These are phyloP conservation scores for Neurospora terricola DNA, from an alignment of 495 filamentous ascomycete species.

Conservation along the genomic window DNA sequence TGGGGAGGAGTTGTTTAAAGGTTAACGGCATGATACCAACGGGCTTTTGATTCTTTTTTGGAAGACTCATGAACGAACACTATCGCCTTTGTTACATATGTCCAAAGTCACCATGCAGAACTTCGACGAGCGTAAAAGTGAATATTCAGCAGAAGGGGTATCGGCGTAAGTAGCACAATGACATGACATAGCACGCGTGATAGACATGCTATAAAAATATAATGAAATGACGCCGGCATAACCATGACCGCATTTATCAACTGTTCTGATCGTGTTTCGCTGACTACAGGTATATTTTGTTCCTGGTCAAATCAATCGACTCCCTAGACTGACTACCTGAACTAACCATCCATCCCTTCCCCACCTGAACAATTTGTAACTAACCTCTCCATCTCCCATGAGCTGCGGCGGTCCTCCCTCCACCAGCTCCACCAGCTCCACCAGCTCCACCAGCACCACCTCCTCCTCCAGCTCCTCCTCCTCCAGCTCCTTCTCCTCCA, in stretches of 20 bases:
- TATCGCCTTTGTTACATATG: not conserved
- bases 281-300: too few species aligned
- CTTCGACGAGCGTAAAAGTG: too few species aligned
- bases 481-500: not conserved
- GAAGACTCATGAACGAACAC: not conserved
- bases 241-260: too few species aligned
- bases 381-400: not conserved
- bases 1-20: not conserved
- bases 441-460: not conserved
- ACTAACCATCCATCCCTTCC: not conserved
- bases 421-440: not conserved
- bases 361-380: not conserved
- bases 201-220: too few species aligned
- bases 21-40: not conserved
- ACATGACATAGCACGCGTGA: too few species aligned
- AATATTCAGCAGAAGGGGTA: too few species aligned
- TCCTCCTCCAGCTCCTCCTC: not conserved
- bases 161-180: too few species aligned
- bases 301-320: too few species aligned
- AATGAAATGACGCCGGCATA: too few species aligned
- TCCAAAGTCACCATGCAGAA: too few species aligned
- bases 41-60: not conserved
- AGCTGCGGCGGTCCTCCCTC: not conserved
- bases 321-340: too few species aligned
- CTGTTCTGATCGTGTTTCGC: too few species aligned